phyloP scores from a whole-genome alignment of 495 filamentous ascomycete genomes.

The Venustampulla echinocandica region DNA sequence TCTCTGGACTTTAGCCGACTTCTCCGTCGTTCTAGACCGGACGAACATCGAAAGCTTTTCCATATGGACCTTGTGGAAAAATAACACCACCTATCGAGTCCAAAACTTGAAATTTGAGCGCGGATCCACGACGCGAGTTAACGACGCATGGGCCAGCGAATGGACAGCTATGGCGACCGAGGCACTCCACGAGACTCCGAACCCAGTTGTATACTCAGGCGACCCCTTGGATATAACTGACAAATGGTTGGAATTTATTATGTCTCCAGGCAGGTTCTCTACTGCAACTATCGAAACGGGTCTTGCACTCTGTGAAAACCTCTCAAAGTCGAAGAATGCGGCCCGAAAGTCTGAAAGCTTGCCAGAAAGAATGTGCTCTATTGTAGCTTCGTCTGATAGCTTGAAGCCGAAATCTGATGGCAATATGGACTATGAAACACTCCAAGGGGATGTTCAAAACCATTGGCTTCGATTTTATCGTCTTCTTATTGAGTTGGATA shows the following conservation, averaged over 20 bases:
- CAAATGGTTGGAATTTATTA: slow-evolving; percentile 64
- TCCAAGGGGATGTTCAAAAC: slow-evolving; percentile 57
- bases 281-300: slow-evolving; percentile 74
- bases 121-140: slow-evolving; percentile 22
- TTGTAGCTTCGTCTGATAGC: slow-evolving; percentile 55
- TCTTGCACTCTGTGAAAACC: slow-evolving; percentile 62
- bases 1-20: slow-evolving; percentile 83
- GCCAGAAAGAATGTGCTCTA: slow-evolving; percentile 61
- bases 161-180: slow-evolving; percentile 70
- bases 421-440: slow-evolving; percentile 64
- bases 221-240: slow-evolving; percentile 58
- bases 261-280: slow-evolving; percentile 72
- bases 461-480: slow-evolving; percentile 91
- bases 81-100: slow-evolving; percentile 67
- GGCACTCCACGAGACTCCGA: slow-evolving; percentile 41
- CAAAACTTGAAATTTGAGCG: slow-evolving; percentile 39
- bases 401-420: slow-evolving; percentile 51
- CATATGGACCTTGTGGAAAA: slow-evolving; percentile 84
- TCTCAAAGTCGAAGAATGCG: slow-evolving; percentile 35
- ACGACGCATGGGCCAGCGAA: slow-evolving; percentile 53
- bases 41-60: slow-evolving; percentile 33
- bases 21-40: slow-evolving; percentile 43
- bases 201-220: slow-evolving; percentile 45
- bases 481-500: slow-evolving; percentile 76
- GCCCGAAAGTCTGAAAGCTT: slow-evolving; percentile 39